These are phyloP conservation scores for Zymoseptoria pseudotritici DNA, from an alignment of 2,329 filamentous ascomycete species.

Conservation along the genomic window DNA sequence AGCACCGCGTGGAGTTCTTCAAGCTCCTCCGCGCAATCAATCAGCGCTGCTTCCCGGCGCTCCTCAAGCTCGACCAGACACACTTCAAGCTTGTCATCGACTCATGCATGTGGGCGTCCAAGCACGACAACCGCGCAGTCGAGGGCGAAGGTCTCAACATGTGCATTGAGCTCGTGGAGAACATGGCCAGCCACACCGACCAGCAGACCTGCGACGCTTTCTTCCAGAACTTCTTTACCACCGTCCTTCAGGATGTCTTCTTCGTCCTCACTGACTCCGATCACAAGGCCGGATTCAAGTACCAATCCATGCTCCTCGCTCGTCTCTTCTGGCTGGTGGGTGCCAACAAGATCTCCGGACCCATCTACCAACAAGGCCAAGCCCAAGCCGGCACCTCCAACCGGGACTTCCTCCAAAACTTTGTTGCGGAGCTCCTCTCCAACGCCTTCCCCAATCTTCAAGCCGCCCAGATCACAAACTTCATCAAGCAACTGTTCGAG, in stretches of 20 bases:
- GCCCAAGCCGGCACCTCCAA: slow-evolving; percentile 78
- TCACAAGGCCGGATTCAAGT: slow-evolving; percentile 99
- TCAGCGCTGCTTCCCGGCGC: slow-evolving; percentile 88
- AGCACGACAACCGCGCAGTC: slow-evolving; percentile 97
- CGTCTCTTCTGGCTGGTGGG: slow-evolving; percentile 96
- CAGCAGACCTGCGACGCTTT: slow-evolving; percentile 80
- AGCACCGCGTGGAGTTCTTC: slow-evolving; percentile 99
- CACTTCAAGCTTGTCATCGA: slow-evolving; percentile 99
- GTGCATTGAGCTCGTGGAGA: slow-evolving; percentile 95
- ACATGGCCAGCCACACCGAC: slow-evolving; percentile 84
- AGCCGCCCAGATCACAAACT: slow-evolving; percentile 72
- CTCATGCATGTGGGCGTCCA: slow-evolving; percentile 99
- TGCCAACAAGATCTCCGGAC: slow-evolving; percentile 80
- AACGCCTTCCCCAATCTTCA: slow-evolving; percentile 90
- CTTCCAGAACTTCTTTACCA: slow-evolving; percentile 96
- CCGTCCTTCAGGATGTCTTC: slow-evolving; percentile 95
- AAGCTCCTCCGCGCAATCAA: slow-evolving; percentile 94
- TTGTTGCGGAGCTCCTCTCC: slow-evolving; percentile 74
- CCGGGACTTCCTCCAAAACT: slow-evolving; percentile 81
- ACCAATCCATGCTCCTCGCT: slow-evolving; percentile 85
- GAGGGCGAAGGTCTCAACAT: slow-evolving; percentile 95
- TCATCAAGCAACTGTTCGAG: slow-evolving; percentile 83
- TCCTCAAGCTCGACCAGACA: slow-evolving; percentile 86
- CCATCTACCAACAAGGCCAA: slow-evolving; percentile 80
- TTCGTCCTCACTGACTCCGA: slow-evolving; percentile 96